Conservation (phyloP, 768 basidiomycete species). For the Amanita rubescens region DNA sequence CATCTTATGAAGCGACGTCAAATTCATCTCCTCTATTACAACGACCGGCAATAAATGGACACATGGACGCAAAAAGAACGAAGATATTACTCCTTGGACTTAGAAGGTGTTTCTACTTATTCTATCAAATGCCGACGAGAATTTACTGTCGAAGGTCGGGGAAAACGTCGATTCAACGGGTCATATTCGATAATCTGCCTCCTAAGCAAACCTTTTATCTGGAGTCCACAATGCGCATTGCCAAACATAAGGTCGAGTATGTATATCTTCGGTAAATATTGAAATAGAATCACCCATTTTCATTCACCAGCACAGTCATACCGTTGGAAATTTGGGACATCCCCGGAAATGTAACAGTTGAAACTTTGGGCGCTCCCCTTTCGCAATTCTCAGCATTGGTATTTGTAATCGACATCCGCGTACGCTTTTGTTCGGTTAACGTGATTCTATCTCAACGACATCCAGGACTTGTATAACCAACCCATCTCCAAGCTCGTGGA, state of each 20-base stretch:
- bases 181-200: constrained; percentile 80
- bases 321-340: constrained; percentile 96
- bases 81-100: constrained; percentile 71
- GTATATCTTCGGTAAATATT: constrained; percentile 17
- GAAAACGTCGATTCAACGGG: constrained; percentile 86
- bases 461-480: constrained; percentile 76
- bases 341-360: constrained; percentile 77
- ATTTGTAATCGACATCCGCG: constrained; percentile 94
- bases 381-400: constrained; percentile 79
- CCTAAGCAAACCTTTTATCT: constrained; percentile 87
- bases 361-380: constrained; percentile 68
- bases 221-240: constrained; percentile 75
- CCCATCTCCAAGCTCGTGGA: constrained; percentile 78
- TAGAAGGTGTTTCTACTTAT: constrained; percentile 41
- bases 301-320: constrained; percentile 65
- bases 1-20: constrained; percentile 28
- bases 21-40: constrained; percentile 18
- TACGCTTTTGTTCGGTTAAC: constrained; percentile 28
- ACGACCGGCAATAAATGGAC: constrained; percentile 23
- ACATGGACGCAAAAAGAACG: constrained; percentile 35
- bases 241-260: constrained; percentile 76
- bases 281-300: not conserved
- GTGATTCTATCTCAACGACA: not conserved
- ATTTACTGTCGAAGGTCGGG: constrained; percentile 54
- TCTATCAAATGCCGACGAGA: not conserved